A percentile compares a stretch with the other conserved stretches of the same genome.
Conservation (phyloP, 345 rosid species). For the Bretschneidera sinensis region DNA sequence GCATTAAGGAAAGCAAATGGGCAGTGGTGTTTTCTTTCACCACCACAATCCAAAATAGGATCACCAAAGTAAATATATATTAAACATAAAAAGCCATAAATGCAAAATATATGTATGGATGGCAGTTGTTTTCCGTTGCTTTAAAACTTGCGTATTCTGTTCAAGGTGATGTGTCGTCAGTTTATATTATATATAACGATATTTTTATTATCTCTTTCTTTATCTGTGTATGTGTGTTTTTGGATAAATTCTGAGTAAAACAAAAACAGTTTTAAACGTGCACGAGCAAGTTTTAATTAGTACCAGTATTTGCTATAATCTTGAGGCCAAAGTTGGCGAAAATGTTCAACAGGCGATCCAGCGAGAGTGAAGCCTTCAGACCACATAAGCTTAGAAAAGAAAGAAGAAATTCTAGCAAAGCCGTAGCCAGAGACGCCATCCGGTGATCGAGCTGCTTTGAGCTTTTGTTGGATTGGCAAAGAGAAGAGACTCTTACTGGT, state of each 20-base stretch:
- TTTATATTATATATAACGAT: neutral
- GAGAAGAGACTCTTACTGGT: constrained; percentile 46
- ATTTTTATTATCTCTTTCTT: too few species aligned
- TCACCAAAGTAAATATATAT: too few species aligned
- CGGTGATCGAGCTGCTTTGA: constrained; percentile 61
- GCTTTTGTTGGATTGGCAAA: constrained; percentile 56
- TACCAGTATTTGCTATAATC: constrained; percentile 65
- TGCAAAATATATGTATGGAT: too few species aligned
- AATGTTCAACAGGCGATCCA: constrained; percentile 73
- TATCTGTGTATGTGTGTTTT: too few species aligned
- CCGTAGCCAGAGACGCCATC: constrained; percentile 83
- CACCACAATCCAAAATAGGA: neutral
- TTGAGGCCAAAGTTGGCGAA: constrained; percentile 78
- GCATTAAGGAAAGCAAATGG: constrained; percentile 28
- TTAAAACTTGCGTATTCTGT: too few species aligned
- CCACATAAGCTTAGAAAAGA: constrained; percentile 90
- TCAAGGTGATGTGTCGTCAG: too few species aligned
- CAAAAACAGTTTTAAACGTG: constrained; percentile 20
- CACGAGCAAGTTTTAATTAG: constrained; percentile 13
- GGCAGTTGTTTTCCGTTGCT: too few species aligned
- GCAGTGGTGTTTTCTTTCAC: constrained; percentile 9
- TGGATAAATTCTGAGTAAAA: too few species aligned
- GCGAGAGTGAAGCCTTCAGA: constrained; percentile 89
- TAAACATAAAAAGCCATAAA: too few species aligned
- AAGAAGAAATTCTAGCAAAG: constrained; percentile 63